Conservation (phyloP, 164 flowering plant species). For the Amborella trichopoda region DNA sequence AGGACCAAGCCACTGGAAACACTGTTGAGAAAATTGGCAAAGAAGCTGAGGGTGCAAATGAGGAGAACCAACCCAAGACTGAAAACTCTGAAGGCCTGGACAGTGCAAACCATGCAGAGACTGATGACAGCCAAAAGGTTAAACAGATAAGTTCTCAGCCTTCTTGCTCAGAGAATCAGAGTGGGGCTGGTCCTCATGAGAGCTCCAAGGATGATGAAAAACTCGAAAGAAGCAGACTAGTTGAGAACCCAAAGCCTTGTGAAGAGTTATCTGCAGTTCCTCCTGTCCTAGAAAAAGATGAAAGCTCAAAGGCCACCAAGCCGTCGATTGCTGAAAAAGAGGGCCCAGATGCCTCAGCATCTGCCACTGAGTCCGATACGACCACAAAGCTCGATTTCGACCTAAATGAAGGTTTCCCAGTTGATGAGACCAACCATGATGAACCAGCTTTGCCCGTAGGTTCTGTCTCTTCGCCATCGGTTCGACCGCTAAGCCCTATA, state of each 20-base stretch:
- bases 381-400: slow-evolving; percentile 64
- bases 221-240: slow-evolving; percentile 16
- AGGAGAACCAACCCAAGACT: slow-evolving; percentile 11
- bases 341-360: slow-evolving; percentile 12
- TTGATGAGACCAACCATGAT: slow-evolving; percentile 51
- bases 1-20: slow-evolving; percentile 1
- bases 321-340: slow-evolving; percentile 23
- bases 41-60: slow-evolving; percentile 2
- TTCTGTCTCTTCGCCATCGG: slow-evolving; percentile 2
- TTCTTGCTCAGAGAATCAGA: slow-evolving; percentile 9
- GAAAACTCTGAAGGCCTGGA: slow-evolving; percentile 20
- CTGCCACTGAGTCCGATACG: slow-evolving; percentile 24
- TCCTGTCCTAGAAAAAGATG: slow-evolving; percentile 14
- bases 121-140: slow-evolving; percentile 10
- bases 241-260: slow-evolving; percentile 13
- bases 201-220: slow-evolving; percentile 15
- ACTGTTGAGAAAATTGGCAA: slow-evolving; percentile 6
- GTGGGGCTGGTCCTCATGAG: slow-evolving; percentile 9
- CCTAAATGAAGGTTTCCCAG: slow-evolving; percentile 71
- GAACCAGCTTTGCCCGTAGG: slow-evolving; percentile 21
- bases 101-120: slow-evolving; percentile 2
- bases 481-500: slow-evolving; percentile 22
- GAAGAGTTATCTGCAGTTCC: slow-evolving; percentile 7
- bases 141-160: slow-evolving; percentile 11
- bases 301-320: slow-evolving; percentile 7